A percentile compares a stretch with the other conserved stretches of the same genome.
phyloP scores from a whole-genome alignment of 2,329 filamentous ascomycete species.

The Ophiostoma himal-ulmi region DNA sequence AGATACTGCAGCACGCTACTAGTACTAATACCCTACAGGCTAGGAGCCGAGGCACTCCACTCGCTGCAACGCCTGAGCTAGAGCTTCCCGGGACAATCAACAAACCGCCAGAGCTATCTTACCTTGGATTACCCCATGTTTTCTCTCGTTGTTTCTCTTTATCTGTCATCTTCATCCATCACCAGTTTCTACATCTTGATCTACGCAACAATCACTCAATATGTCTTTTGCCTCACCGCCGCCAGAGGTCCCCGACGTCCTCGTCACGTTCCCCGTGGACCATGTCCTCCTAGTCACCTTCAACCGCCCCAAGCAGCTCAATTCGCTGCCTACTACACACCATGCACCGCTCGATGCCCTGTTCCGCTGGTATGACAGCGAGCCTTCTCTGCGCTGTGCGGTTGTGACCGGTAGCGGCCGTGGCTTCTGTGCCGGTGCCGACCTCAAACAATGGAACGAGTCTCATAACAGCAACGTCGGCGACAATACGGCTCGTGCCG shows the following conservation, averaged over 20 bases:
- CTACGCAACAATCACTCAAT: background rate
- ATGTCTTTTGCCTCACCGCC: conserved; percentile 34
- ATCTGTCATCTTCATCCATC: background rate
- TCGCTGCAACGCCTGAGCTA: background rate
- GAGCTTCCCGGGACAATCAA: background rate
- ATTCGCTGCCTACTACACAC: conserved; percentile 47
- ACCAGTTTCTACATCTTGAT: background rate
- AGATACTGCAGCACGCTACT: background rate
- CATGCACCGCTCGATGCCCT: conserved; percentile 46
- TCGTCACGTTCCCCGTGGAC: conserved; percentile 46
- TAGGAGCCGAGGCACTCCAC: conserved; percentile 3
- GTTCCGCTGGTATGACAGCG: conserved; percentile 54
- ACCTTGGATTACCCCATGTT: background rate
- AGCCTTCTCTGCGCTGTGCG: conserved; percentile 55
- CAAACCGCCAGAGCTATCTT: background rate
- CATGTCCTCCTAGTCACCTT: conserved; percentile 56
- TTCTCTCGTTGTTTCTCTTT: background rate
- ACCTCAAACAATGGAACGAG: conserved; percentile 59
- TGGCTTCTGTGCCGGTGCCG: conserved; percentile 63
- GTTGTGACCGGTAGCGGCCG: conserved; percentile 58
- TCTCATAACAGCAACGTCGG: conserved; percentile 27
- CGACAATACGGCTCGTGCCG: conserved; percentile 27
- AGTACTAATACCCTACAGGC: background rate
- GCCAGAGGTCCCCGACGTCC: conserved; percentile 38
- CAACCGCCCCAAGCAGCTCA: conserved; percentile 53